phyloP scores from a whole-genome alignment of 2,329 filamentous ascomycete genomes.

The Alternaria novae-zelandiae region DNA sequence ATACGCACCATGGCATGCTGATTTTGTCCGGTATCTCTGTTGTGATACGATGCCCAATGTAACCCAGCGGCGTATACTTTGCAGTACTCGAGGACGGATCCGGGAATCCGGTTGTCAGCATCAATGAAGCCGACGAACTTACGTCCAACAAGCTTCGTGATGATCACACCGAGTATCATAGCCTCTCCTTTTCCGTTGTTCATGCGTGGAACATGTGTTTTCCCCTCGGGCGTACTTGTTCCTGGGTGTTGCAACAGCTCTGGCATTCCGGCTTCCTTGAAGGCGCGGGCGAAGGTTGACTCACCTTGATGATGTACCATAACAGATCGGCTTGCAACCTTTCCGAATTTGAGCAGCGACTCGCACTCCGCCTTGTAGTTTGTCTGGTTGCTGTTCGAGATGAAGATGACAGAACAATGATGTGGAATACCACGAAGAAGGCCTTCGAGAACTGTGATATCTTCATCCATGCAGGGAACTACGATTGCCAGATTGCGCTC shows the following conservation, averaged over 20 bases:
- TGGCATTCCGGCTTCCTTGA: constrained; percentile 7
- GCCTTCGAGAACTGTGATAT: constrained; percentile 13
- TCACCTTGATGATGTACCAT: constrained; percentile 16
- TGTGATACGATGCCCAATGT: constrained; percentile 10
- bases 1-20: constrained; percentile 23
- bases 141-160: constrained; percentile 15
- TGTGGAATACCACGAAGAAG: constrained; percentile 24
- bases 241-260: background rate
- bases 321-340: background rate
- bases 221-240: background rate
- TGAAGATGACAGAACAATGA: constrained; percentile 17
- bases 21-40: background rate
- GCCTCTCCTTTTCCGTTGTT: constrained; percentile 25
- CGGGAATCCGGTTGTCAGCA: constrained; percentile 23
- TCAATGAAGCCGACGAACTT: constrained; percentile 22
- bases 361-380: constrained; percentile 13
- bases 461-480: constrained; percentile 24
- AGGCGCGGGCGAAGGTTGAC: constrained; percentile 14
- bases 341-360: constrained; percentile 10
- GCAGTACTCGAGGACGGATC: constrained; percentile 25
- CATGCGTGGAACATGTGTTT: background rate
- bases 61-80: constrained; percentile 24
- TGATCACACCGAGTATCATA: constrained; percentile 18
- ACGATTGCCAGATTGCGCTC: constrained; percentile 19
- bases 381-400: constrained; percentile 17